These are phyloP conservation scores for Venturia asperata DNA, from an alignment of 2,329 filamentous ascomycete genomes.

Conservation along the genomic window DNA sequence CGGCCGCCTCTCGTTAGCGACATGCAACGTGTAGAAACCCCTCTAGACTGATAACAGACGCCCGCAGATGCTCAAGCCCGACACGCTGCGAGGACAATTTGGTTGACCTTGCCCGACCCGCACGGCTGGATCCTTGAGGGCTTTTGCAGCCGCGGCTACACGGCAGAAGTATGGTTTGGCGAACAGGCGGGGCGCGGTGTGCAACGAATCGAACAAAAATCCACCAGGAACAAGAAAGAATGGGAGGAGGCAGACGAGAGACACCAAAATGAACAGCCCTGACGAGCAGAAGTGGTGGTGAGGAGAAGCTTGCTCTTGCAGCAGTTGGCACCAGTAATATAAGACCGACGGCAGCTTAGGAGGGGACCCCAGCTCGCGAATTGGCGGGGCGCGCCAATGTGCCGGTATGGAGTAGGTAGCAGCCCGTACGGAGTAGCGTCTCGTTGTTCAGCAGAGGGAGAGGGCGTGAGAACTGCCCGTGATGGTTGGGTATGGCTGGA, in stretches of 20 bases:
- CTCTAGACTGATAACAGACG: background rate
- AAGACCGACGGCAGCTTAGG: background rate
- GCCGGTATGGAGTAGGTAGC: background rate
- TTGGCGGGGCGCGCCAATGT: background rate
- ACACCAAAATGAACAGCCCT: background rate
- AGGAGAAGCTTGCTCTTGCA: slow-evolving; percentile 12
- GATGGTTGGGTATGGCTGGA: background rate
- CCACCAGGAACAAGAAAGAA: background rate
- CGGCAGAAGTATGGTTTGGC: background rate
- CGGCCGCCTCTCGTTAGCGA: slow-evolving; percentile 7
- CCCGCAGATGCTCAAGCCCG: slow-evolving; percentile 7
- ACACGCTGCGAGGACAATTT: slow-evolving; percentile 5
- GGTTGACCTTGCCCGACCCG: slow-evolving; percentile 4
- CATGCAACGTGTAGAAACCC: background rate
- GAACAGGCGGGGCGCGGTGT: background rate
- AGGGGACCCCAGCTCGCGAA: background rate
- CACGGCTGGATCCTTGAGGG: background rate
- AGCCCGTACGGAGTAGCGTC: slow-evolving; percentile 5
- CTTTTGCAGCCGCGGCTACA: slow-evolving; percentile 5
- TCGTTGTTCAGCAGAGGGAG: background rate
- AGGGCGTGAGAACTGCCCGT: background rate
- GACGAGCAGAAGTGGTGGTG: slow-evolving; percentile 8
- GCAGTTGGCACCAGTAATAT: slow-evolving; percentile 14
- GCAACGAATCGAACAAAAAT: background rate
- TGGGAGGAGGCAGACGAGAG: background rate